Base-by-base conservation (phyloP, 345 rosid genomes). In the Boechera retrofracta region DNA sequence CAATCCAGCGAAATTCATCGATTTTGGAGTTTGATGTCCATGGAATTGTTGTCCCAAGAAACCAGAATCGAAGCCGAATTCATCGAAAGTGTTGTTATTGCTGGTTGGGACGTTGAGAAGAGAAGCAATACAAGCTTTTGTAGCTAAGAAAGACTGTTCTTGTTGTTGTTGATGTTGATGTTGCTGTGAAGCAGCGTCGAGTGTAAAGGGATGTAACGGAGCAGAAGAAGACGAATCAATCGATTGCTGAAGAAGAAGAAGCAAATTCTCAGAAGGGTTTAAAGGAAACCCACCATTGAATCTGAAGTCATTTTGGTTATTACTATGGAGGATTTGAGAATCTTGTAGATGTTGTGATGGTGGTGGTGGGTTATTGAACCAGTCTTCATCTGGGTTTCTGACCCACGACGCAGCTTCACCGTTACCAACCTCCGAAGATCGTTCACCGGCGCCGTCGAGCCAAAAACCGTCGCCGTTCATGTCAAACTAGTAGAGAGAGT, bases 371-470 rank as follows among this genome's bases (percentile, higher is more conserved):
- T 74, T 77, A 48, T 36, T 67, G 76, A 80, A 85, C 91, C 96
- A 87, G 71, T 87, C 91, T 7, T 80, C 41, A 32, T 88, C 95
- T 82, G 79, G 88, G 83, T 84, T 85, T 76, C 48, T 89, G 79
- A 87, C 87, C 81, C 81, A 80, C 29, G 87, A 62, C 31, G 66
- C 57, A 61, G 86, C 67, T 13, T 68, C 51, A 7, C 28, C 24
- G 52, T 52, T 28, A 49, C 41, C 39, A 5, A 38, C 75, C 13
- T 33, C 69, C 85, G 13, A 54, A 45, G 76, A 45, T 6, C 1
- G 42, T 70, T 77, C 61, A 12, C 77, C 72, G 31, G 10, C 29
- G 31, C 26, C 67, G 55, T 84, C 87, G 79, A 86, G 70, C 94
- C 94, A 91, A 82, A 72, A 78, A 39, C 82, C 81, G 83, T 80